phyloP scores from a whole-genome alignment of 192 early-diverging fungal species.

The Backusella luteola region DNA sequence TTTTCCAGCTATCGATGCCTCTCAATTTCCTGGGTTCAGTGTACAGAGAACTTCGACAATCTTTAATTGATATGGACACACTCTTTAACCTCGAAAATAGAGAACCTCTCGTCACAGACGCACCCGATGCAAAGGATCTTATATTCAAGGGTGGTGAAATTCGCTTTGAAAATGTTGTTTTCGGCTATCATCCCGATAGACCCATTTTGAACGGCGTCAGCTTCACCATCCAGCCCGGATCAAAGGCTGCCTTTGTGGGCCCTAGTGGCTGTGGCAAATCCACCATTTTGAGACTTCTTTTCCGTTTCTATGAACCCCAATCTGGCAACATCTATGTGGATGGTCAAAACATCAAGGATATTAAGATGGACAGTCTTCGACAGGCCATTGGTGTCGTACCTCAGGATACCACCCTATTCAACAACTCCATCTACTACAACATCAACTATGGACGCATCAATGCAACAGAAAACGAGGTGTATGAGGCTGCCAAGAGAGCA shows the following conservation, averaged over 20 bases:
- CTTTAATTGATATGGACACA: conserved; percentile 95
- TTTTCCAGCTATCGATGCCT: conserved; percentile 97
- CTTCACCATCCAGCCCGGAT: conserved; percentile 84
- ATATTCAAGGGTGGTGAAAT: conserved; percentile 73
- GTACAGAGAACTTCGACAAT: conserved; percentile 95
- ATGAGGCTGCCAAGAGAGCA: conserved; percentile 55
- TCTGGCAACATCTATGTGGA: conserved; percentile 81
- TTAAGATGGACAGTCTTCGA: conserved; percentile 82
- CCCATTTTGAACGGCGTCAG: conserved; percentile 59
- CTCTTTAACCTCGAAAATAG: conserved; percentile 84
- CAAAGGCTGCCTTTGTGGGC: conserved; percentile 89
- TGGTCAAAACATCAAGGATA: conserved; percentile 74
- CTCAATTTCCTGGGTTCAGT: conserved; percentile 98
- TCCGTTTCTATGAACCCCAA: conserved; percentile 92
- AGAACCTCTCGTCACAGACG: conserved; percentile 50
- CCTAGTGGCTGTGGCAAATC: conserved; percentile 94
- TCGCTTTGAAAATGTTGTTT: conserved; percentile 82
- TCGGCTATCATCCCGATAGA: conserved; percentile 80
- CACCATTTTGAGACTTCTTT: conserved; percentile 80
- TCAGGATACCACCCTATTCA: conserved; percentile 94
- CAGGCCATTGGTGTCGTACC: conserved; percentile 83
- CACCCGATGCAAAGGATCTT: conserved; percentile 54
- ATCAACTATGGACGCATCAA: conserved; percentile 83
- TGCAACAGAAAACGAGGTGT: conserved; percentile 60
- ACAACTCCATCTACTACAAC: conserved; percentile 89